phyloP scores from a whole-genome alignment of 2,329 filamentous ascomycete species.

The Pestalotiopsis sp. region DNA sequence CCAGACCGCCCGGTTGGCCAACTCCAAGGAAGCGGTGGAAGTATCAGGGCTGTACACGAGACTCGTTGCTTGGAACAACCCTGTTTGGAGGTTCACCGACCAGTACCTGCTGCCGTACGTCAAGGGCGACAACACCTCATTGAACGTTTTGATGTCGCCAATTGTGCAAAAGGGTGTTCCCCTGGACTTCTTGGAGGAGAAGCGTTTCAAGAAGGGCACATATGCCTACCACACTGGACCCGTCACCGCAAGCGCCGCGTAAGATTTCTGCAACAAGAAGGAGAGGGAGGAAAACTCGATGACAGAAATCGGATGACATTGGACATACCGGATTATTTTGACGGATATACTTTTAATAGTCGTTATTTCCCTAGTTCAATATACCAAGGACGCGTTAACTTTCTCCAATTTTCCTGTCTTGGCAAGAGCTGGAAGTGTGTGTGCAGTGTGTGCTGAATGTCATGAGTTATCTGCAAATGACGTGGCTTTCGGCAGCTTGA shows the following conservation, averaged over 20 bases:
- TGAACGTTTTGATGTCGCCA: conserved; percentile 17
- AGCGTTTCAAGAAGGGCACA: conserved; percentile 13
- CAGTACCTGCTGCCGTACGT: conserved; percentile 17
- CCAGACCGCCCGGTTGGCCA: conserved; percentile 21
- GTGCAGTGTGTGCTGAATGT: neutral
- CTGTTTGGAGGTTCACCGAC: conserved; percentile 19
- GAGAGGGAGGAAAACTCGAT: neutral
- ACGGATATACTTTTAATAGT: neutral
- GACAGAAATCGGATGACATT: neutral
- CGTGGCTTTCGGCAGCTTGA: conserved; percentile 4
- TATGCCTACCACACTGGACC: conserved; percentile 11
- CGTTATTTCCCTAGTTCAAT: neutral
- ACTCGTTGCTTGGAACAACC: conserved; percentile 19
- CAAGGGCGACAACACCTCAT: conserved; percentile 16
- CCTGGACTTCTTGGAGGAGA: conserved; percentile 17
- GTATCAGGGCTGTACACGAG: conserved; percentile 22
- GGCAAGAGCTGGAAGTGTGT: neutral
- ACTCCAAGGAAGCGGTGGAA: conserved; percentile 22
- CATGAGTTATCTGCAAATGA: neutral
- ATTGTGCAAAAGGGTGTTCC: conserved; percentile 17
- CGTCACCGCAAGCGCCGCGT: neutral
- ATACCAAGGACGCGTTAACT: neutral
- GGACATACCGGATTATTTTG: neutral
- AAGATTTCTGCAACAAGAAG: neutral
- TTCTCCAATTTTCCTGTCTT: neutral